Evolutionary conservation across 345 rosid species (phyloP), one percentile per base, ranked within the genome.

Genomic region (Sonneratia caseolaris): DNA sequence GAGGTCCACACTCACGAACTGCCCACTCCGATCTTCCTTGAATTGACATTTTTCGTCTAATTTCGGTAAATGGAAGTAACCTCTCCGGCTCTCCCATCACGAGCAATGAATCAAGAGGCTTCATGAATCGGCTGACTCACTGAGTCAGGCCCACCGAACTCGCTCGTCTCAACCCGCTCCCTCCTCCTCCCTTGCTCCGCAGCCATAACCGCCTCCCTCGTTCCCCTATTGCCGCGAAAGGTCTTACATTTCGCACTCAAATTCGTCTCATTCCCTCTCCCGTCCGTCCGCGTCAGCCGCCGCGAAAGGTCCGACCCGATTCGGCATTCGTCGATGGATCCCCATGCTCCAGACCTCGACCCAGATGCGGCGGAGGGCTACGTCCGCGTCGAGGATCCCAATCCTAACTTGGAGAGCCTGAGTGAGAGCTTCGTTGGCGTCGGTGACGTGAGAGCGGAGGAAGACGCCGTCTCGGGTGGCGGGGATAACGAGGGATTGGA

Each of bases 341-440:
- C 49, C 3, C 45, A 16, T 14, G 40, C 70, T 15, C 77, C 77
- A 53, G 32, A 68, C 61, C 81, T 86, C 88, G 89, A 91, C 70
- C 72, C 83, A 64, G 62, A 64, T 61, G 71, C 82, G 43, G 72
- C 79, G 56, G 85, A 88, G 66, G 97, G 90, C 74, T 37, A 37
- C 73, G 36, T 55, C 66, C 73, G 9, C 49, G 40, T 57, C 21
- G 40, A 57, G 67, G 38, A 71, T 27, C 53, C 40, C 14, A 32
- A 40, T 21, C 73, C 68, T 35, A 71, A 38, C n/a, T 55, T 71
- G 47, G 68, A 71, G 68, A 61, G 73, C 73, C 53, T 40, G 27
- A 40, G 22, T 18, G 56, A 71, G 68, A 71, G 68, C 49, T 71
- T 64, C 24, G 68, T 43, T 18, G 73, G 42, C 11, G 73, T 18